phyloP scores from a whole-genome alignment of 805 yeast species.

The Pichia nanzhaoensis region DNA sequence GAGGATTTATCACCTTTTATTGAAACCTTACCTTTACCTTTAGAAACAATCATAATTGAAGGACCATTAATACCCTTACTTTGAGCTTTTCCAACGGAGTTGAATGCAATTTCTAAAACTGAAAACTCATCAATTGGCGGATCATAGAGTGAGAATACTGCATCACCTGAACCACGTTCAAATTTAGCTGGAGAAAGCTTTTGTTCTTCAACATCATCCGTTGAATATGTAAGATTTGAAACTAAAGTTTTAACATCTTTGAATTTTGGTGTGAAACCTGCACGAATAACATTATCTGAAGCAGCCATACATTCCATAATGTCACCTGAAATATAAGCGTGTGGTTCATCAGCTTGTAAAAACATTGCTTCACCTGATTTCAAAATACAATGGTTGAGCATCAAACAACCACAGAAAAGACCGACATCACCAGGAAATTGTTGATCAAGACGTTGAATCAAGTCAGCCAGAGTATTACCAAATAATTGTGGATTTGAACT shows the following conservation, averaged over 20 bases:
- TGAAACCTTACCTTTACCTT: slow-evolving; percentile 61
- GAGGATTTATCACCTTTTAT: slow-evolving; percentile 37
- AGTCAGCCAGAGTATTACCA: slow-evolving; percentile 53
- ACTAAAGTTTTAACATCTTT: slow-evolving; percentile 91
- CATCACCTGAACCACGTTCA: slow-evolving; percentile 58
- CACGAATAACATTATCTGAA: slow-evolving; percentile 94
- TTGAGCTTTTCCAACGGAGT: slow-evolving; percentile 43
- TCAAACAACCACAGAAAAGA: slow-evolving; percentile 87
- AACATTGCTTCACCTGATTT: slow-evolving; percentile 94
- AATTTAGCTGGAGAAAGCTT: slow-evolving; percentile 67
- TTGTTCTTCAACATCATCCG: slow-evolving; percentile 87
- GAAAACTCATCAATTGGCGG: slow-evolving; percentile 98
- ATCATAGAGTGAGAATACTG: slow-evolving; percentile 63
- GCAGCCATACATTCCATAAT: slow-evolving; percentile 99
- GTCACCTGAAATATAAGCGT: slow-evolving; percentile 95
- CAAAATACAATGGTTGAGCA: slow-evolving; percentile 82
- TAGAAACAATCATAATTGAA: slow-evolving; percentile 75
- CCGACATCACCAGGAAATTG: slow-evolving; percentile 96
- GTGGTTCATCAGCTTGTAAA: slow-evolving; percentile 94
- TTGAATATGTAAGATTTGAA: slow-evolving; percentile 81
- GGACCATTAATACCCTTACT: slow-evolving; percentile 75
- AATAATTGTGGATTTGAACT: slow-evolving; percentile 51
- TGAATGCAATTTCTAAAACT: slow-evolving; percentile 76
- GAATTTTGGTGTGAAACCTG: slow-evolving; percentile 99
- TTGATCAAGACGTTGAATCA: slow-evolving; percentile 68